Evolutionary conservation across 2,329 filamentous ascomycete species (phyloP), one percentile per base, ranked within the genome.

Genomic region (Trichoderma oligosporum): DNA sequence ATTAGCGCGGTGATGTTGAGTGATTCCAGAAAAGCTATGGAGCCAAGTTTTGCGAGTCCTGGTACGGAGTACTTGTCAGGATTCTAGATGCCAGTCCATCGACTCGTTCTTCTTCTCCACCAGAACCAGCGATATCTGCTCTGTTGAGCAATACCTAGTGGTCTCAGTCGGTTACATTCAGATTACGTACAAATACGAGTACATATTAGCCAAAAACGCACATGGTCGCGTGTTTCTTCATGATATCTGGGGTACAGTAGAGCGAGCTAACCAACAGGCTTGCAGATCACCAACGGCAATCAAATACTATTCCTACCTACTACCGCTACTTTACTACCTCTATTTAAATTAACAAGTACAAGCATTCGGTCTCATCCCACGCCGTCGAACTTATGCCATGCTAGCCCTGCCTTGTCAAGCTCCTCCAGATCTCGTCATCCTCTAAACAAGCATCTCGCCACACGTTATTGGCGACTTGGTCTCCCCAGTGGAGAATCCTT

Each of bases 401-500:
- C 48, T n/a, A n/a, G n/a, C n/a, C n/a, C 36, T 51, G 33, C 47
- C 35, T 35, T 52, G 48, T 52, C 48, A 25, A 52, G 48, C 41
- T 22, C 27, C 14, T 38, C 52, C 52, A 31, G 31, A 20, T 20
- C 12, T 38, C 41, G 31, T 55, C 52, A 38, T 55, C 52, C n/a
- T 22, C 51, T 29, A 44, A 41, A 48, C 20, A n/a, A 25, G 42
- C 33, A 41, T 41, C 33, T 48, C 31, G 53, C 42, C 44, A 48
- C 53, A 27, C 42, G 33, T 48, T 27, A 56, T 48, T 59, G 41
- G 49, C 31, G 44, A 31, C 18, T 16, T 9, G 11, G 51, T 29
- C 44, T 42, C 35, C 44, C 42, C 42, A 44, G 57, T 59, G 57
- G 57, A 41, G 57, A 44, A 42, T 8, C 18, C 44, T 29, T 18